Evolutionary conservation across 2,329 filamentous ascomycete species (phyloP), one percentile per base, ranked within the genome.

Genomic region (Aureobasidium subglaciale): DNA sequence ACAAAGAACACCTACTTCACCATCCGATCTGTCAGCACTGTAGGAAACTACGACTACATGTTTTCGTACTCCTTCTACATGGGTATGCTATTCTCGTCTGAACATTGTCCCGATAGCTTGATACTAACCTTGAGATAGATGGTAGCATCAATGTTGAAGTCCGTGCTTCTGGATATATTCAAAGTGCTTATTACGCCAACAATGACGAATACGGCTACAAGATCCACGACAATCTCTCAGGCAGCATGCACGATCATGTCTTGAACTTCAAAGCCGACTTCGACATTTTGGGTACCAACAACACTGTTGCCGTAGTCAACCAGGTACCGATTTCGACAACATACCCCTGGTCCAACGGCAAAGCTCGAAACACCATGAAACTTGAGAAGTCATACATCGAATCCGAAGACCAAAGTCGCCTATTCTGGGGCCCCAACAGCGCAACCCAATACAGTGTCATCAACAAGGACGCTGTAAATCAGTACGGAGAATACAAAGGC

Each of bases 201-300:
- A 75, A 77, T 46, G 63, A 71, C 1, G 73, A 75, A 50, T 80
- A 79, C 56, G 78, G 78, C 5, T 80, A 70, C 61, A 65, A 72
- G 29, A 77, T 81, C 45, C 74, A 78, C 58, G 74, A 79, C 54
- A 64, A 67, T 24, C 65, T 78, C 1, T 72, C 70, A 1, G 76
- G 77, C 5, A 73, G 70, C 25, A 78, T 80, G 71, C 79, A 82
- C 63, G 77, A 80, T 63, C 79, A 82, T 60, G 76, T 81, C 1
- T 62, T 81, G 34, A 80, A 77, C 60, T 81, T 75, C 69, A 81
- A 81, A 62, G 73, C 72, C 41, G 79, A 81, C 63, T 69, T 81
- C 22, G 78, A 81, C 60, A 72, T 81, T 29, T 66, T 73, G 7
- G 78, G 76, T 15, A 72, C 68, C 1, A 65, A 68, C 34, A 81